Conservation (phyloP, 352 stramenopile species). For the Phytopythium sindhum region DNA sequence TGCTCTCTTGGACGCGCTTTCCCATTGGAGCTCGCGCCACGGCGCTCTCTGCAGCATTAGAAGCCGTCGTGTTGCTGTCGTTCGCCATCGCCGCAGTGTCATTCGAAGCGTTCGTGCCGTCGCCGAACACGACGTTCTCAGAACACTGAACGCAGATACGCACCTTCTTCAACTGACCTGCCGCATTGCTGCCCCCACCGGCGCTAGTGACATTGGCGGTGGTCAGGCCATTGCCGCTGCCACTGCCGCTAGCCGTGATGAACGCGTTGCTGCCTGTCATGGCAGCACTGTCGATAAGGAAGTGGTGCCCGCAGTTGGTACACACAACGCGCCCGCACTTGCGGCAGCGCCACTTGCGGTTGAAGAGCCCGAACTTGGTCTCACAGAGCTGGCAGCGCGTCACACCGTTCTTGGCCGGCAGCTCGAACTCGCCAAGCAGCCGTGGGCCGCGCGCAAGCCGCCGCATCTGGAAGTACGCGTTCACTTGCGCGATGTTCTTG, state of each 20-base stretch:
- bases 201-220: background rate
- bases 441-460: constrained; percentile 37
- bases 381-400: constrained; percentile 48
- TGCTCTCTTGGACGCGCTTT: constrained; percentile 12
- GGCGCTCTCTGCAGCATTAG: constrained; percentile 10
- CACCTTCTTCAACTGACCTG: constrained; percentile 49
- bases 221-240: background rate
- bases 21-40: background rate
- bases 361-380: constrained; percentile 56
- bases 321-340: constrained; percentile 79
- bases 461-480: constrained; percentile 65
- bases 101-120: constrained; percentile 9
- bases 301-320: constrained; percentile 42
- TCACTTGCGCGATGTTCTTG: constrained; percentile 67
- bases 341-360: constrained; percentile 60
- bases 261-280: constrained; percentile 1
- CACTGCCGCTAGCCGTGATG: constrained; percentile 5
- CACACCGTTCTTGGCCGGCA: constrained; percentile 46
- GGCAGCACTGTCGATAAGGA: constrained; percentile 1
- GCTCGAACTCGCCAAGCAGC: constrained; percentile 56
- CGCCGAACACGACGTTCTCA: constrained; percentile 35
- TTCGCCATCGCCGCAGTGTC: constrained; percentile 7
- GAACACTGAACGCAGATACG: constrained; percentile 66
- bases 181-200: background rate
- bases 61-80: constrained; percentile 7